These are phyloP conservation scores for Dothideomycetes sp. DNA, from an alignment of 2,329 filamentous ascomycete genomes.

Conservation along the genomic window DNA sequence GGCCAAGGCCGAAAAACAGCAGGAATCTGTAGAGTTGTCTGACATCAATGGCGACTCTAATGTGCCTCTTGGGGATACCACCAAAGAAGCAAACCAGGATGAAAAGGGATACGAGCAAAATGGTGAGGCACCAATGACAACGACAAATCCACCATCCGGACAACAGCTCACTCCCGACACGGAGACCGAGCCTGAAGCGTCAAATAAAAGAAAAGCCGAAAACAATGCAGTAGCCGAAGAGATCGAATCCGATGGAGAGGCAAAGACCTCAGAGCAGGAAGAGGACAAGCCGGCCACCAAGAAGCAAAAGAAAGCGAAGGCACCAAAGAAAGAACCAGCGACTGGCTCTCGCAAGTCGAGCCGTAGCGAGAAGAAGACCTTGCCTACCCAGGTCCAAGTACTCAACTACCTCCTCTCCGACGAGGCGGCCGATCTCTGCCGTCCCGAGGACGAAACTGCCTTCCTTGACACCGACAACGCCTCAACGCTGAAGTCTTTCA, in stretches of 20 bases:
- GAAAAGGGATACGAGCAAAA: background rate
- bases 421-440: constrained; percentile 18
- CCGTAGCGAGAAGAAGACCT: constrained; percentile 14
- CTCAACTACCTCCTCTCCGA: constrained; percentile 23
- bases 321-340: constrained; percentile 10
- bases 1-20: constrained; percentile 6
- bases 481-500: constrained; percentile 16
- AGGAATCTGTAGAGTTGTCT: constrained; percentile 2
- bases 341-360: constrained; percentile 19
- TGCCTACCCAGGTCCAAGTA: constrained; percentile 17
- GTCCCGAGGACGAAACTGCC: constrained; percentile 23
- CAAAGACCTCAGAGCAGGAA: too few species aligned
- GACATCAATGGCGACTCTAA: constrained; percentile 2
- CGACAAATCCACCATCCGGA: too few species aligned
- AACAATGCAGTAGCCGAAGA: too few species aligned
- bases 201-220: too few species aligned
- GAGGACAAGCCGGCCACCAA: too few species aligned
- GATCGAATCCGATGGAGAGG: too few species aligned
- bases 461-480: constrained; percentile 22
- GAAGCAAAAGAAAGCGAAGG: constrained; percentile 13
- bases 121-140: background rate
- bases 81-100: background rate
- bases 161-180: too few species aligned
- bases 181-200: too few species aligned
- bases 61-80: too few species aligned